Base-by-base conservation (phyloP, 2,329 filamentous ascomycete species). In the Penicillium sp. region DNA sequence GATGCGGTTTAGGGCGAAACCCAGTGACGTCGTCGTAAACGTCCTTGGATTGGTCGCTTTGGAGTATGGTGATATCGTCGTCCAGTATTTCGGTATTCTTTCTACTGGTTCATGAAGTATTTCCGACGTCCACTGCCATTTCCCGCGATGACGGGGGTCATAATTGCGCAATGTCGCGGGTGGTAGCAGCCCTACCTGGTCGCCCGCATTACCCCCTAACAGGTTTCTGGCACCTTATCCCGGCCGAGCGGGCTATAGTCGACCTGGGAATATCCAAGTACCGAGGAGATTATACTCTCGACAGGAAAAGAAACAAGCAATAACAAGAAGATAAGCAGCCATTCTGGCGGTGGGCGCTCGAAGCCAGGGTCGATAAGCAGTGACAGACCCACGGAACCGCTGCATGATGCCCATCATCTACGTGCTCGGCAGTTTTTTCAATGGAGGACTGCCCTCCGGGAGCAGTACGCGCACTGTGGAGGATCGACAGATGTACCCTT, bases 1-100 rank as follows among this genome's bases (percentile, higher is more conserved):
- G 39, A 58, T 42, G 32, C 40, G 57, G 58, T 54, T 58, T 57
- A 57, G 52, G 42, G 50, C 45, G 36, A 42, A 32, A 43, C 41
- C 51, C 42, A 59, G 54, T 67, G 64, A 67, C 64, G 62, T 67
- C 62, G 58, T 63, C 31, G 54, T 63, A 58, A 59, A 51, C 50
- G 20, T 37, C 20, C 35, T 46, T 35, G 42, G 27, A 16, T 32
- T n/a, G 27, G 36, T 14, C 24, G 35, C 45, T 27, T 20, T 23
- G 26, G 18, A 22, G 35, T 14, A 37, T 37, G 35, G 10, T 27
- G 16, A 16, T 16, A 4, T 14, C 18, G 18, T 3, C 18, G 18
- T 20, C 18, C 13, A 16, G 29, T 32, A 32, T 13, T 34, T 34
- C 18, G 31, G 31, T 34, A 18, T 34, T 20, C 31, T 34, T 34